Conservation (phyloP, 2,329 filamentous ascomycete species). For the Aspergillus pseudonomiae region DNA sequence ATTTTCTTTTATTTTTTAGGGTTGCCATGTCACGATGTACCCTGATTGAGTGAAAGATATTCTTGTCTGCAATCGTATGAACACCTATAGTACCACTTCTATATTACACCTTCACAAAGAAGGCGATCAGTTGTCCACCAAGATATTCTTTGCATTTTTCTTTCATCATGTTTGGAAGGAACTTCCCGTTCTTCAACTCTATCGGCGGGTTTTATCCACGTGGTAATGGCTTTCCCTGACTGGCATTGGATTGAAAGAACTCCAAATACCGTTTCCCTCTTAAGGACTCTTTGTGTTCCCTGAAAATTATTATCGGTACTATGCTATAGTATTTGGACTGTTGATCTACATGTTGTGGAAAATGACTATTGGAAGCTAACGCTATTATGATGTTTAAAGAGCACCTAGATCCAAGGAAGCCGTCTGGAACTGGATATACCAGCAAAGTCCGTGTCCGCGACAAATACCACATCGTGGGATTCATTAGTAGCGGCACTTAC, state of each 20-base stretch:
- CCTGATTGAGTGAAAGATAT: slow-evolving; percentile 11
- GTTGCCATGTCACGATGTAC: slow-evolving; percentile 16
- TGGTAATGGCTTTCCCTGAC: slow-evolving; percentile 39
- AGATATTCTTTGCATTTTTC: slow-evolving; percentile 18
- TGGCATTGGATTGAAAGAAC: slow-evolving; percentile 9
- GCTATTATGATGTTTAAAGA: slow-evolving; percentile 29
- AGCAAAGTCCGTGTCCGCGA: slow-evolving; percentile 87
- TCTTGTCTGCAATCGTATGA: slow-evolving; percentile 4
- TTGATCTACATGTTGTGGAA: background rate
- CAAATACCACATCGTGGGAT: slow-evolving; percentile 93
- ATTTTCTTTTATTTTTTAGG: slow-evolving; percentile 15
- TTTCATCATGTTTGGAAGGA: slow-evolving; percentile 44
- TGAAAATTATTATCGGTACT: background rate
- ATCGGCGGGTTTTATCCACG: slow-evolving; percentile 43
- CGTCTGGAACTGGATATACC: slow-evolving; percentile 56
- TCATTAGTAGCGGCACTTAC: slow-evolving; percentile 98
- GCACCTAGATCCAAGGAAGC: slow-evolving; percentile 41
- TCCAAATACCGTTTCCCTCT: slow-evolving; percentile 3
- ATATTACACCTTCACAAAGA: slow-evolving; percentile 9
- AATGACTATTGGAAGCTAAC: slow-evolving; percentile 27
- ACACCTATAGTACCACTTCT: slow-evolving; percentile 6
- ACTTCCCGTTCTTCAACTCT: slow-evolving; percentile 42
- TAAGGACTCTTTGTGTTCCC: slow-evolving; percentile 4
- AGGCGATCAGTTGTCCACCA: slow-evolving; percentile 9
- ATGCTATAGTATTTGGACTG: background rate